These are phyloP conservation scores for Lolium multiflorum DNA, from an alignment of 176 grass and related monocot species.

Conservation along the genomic window DNA sequence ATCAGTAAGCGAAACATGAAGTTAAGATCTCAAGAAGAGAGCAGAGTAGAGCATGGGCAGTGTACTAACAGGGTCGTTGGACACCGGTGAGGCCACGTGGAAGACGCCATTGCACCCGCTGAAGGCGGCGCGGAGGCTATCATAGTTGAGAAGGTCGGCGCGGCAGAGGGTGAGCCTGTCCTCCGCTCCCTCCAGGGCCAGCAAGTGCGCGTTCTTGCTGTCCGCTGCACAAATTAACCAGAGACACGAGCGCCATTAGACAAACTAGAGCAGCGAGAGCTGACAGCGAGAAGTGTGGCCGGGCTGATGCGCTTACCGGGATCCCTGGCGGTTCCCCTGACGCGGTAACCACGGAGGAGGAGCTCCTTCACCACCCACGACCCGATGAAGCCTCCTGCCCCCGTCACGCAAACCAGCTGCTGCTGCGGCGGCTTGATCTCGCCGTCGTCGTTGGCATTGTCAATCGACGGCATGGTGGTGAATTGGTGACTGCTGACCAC, in stretches of 20 bases:
- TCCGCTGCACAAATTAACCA: slow-evolving; percentile 6
- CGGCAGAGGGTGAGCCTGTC: slow-evolving; percentile 51
- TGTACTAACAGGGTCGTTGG: slow-evolving; percentile 32
- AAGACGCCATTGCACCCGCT: slow-evolving; percentile 54
- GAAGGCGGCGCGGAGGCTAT: slow-evolving; percentile 41
- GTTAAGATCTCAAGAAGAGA: background rate
- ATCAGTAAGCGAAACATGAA: background rate
- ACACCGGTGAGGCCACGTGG: slow-evolving; percentile 58
- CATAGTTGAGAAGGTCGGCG: slow-evolving; percentile 48
- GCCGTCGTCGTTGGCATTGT: background rate
- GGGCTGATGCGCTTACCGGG: slow-evolving; percentile 32
- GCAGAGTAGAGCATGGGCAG: background rate
- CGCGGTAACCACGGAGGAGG: slow-evolving; percentile 53
- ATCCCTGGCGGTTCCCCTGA: slow-evolving; percentile 51
- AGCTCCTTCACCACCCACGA: slow-evolving; percentile 65
- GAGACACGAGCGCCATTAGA: too few species aligned
- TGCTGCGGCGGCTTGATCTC: background rate
- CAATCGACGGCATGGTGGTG: slow-evolving; percentile 1
- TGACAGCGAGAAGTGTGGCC: too few species aligned
- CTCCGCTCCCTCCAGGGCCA: slow-evolving; percentile 35
- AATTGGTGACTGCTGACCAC: too few species aligned
- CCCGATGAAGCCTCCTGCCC: slow-evolving; percentile 57
- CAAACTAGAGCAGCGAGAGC: too few species aligned
- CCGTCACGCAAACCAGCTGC: slow-evolving; percentile 57
- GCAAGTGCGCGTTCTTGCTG: slow-evolving; percentile 56